A percentile compares a stretch with the other conserved stretches of the same genome.
Evolutionary conservation across 768 basidiomycete species (phyloP).

Genomic region (Mycena pura): DNA sequence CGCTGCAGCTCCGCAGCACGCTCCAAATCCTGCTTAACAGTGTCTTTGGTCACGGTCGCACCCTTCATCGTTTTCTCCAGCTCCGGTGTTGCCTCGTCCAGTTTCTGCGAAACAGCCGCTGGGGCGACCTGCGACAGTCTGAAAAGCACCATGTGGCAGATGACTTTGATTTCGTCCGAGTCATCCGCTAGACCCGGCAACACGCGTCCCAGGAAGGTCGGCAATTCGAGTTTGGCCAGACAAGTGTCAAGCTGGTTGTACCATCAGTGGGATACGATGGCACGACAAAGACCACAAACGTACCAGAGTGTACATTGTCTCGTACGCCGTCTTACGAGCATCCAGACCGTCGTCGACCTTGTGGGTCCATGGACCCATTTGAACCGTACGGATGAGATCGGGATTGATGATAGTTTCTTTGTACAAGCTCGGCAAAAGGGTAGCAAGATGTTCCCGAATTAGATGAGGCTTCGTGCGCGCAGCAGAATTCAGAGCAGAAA

Average conservation of each 20-base stretch:
- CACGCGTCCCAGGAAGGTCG: constrained; percentile 83
- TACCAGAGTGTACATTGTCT: constrained; percentile 95
- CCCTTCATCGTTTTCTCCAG: constrained; percentile 92
- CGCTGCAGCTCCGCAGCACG: constrained; percentile 89
- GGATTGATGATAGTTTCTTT: constrained; percentile 82
- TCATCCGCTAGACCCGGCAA: constrained; percentile 86
- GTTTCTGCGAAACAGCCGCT: constrained; percentile 77
- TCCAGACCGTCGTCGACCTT: constrained; percentile 97
- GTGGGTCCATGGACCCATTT: constrained; percentile 98
- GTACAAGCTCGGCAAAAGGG: constrained; percentile 84
- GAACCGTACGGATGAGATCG: constrained; percentile 85
- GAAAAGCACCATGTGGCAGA: constrained; percentile 95
- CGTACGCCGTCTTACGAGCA: constrained; percentile 95
- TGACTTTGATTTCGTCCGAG: constrained; percentile 96
- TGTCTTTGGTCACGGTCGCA: constrained; percentile 88
- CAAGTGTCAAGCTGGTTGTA: constrained; percentile 85
- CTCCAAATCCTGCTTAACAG: constrained; percentile 92
- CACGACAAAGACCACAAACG: constrained; percentile 33
- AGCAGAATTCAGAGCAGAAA: constrained; percentile 92
- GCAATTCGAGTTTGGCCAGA: constrained; percentile 84
- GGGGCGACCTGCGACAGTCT: constrained; percentile 88
- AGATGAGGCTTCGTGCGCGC: constrained; percentile 95
- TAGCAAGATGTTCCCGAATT: constrained; percentile 80
- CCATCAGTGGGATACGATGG: background rate
- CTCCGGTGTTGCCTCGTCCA: constrained; percentile 85